A percentile compares a stretch with the other conserved stretches of the same genome.
phyloP scores from a whole-genome alignment of 164 flowering plant genomes.

The Magnolia officinalis region DNA sequence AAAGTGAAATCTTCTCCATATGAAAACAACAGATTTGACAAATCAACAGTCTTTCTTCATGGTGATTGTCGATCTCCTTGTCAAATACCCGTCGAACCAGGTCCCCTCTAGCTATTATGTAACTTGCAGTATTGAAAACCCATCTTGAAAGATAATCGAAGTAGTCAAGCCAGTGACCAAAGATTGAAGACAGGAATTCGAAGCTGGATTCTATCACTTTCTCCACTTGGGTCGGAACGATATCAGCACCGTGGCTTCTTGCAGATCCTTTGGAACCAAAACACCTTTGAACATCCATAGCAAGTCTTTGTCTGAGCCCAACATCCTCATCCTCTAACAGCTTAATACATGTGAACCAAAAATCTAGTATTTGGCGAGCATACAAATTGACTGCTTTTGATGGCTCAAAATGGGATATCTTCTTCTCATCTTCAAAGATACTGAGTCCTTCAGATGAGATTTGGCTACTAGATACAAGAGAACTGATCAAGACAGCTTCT shows the following conservation, averaged over 20 bases:
- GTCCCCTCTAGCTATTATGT: conserved; percentile 48
- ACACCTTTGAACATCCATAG: conserved; percentile 57
- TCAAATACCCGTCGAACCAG: conserved; percentile 87
- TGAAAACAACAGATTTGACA: conserved; percentile 81
- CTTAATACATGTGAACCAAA: conserved; percentile 76
- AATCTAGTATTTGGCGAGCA: conserved; percentile 49
- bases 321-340: conserved; percentile 94
- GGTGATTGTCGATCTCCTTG: conserved; percentile 95
- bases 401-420: conserved; percentile 15
- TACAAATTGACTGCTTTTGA: conserved; percentile 45
- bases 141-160: conserved; percentile 51
- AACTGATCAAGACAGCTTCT: conserved; percentile 49
- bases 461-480: conserved; percentile 29
- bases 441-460: conserved; percentile 25
- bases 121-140: conserved; percentile 46
- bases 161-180: conserved; percentile 76
- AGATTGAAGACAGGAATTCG: conserved; percentile 63
- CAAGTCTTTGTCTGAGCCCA: conserved; percentile 59
- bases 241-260: conserved; percentile 21
- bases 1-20: conserved; percentile 54
- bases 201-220: conserved; percentile 73
- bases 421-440: not conserved
- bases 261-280: conserved; percentile 24
- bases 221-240: conserved; percentile 74
- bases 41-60: conserved; percentile 81